Evolutionary conservation across 495 filamentous ascomycete genomes (phyloP).

Genomic region (Hypoxylon intermedium): DNA sequence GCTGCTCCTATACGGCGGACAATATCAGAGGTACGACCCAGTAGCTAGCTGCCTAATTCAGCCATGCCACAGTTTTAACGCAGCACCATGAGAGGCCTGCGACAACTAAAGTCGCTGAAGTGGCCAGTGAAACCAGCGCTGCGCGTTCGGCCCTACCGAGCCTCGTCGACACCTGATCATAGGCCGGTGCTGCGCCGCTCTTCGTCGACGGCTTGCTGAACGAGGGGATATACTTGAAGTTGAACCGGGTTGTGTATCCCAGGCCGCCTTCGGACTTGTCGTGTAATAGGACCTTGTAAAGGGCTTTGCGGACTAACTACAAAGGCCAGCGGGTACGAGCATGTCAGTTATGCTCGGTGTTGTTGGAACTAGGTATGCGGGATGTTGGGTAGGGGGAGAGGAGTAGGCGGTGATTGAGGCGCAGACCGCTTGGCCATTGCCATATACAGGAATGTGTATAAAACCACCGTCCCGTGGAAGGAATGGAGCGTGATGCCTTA

Average conservation of each 20-base stretch:
- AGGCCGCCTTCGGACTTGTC: constrained; percentile 64
- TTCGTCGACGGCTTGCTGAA: constrained; percentile 37
- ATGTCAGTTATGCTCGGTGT: neutral
- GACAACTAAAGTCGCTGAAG: constrained; percentile 8
- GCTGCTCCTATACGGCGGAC: too few species aligned
- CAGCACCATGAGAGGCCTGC: too few species aligned
- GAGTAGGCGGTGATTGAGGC: neutral
- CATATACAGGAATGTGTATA: neutral
- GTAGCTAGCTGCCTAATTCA: too few species aligned
- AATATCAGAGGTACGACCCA: too few species aligned
- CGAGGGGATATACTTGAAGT: constrained; percentile 70
- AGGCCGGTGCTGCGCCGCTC: constrained; percentile 2
- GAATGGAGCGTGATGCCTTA: neutral
- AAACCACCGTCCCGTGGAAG: neutral
- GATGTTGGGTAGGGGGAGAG: neutral
- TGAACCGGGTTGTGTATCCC: constrained; percentile 62
- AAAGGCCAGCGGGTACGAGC: neutral
- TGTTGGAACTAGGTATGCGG: neutral
- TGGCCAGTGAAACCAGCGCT: constrained; percentile 31
- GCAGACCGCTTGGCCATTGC: constrained; percentile 12
- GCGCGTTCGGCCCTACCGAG: constrained; percentile 26
- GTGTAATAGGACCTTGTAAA: constrained; percentile 56
- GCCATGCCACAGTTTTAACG: constrained; percentile 9
- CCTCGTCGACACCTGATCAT: neutral
- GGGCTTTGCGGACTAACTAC: constrained; percentile 54